Percentiles rank a stretch among this genome's conserved stretches.
phyloP scores from a whole-genome alignment of 2,329 filamentous ascomycete species.

The Remersonia thermophila region DNA sequence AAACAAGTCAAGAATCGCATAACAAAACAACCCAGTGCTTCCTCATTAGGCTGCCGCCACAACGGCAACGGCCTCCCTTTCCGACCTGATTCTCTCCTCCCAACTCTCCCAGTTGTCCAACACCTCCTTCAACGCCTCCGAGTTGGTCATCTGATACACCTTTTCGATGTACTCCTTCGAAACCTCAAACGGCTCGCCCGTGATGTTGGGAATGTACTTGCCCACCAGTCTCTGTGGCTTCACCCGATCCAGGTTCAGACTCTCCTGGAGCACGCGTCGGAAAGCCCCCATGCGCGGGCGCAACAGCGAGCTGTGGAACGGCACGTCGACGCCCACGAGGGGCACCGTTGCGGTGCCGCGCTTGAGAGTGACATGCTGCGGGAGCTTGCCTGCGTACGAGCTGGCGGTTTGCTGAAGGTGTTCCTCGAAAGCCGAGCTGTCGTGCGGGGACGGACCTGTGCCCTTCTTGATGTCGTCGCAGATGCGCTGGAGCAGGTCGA shows the following conservation, averaged over 20 bases:
- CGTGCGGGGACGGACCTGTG: constrained; percentile 53
- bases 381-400: no score
- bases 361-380: constrained; percentile 45
- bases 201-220: constrained; percentile 1
- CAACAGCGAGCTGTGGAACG: constrained; percentile 96
- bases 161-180: neutral
- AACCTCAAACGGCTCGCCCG: neutral
- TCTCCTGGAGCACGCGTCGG: constrained; percentile 1
- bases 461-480: neutral
- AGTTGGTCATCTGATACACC: neutral
- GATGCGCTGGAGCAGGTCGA: constrained; percentile 46
- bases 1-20: no score
- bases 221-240: neutral
- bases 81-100: neutral
- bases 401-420: no score
- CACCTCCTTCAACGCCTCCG: neutral
- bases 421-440: constrained; percentile 35
- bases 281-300: constrained; percentile 30
- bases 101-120: neutral
- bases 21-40: no score
- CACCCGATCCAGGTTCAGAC: neutral
- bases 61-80: neutral
- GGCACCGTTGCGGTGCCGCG: constrained; percentile 93
- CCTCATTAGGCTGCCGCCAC: neutral
- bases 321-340: constrained; percentile 90